These are phyloP conservation scores for Candida pseudoglaebosa DNA, from an alignment of 805 yeast species.

Conservation along the genomic window DNA sequence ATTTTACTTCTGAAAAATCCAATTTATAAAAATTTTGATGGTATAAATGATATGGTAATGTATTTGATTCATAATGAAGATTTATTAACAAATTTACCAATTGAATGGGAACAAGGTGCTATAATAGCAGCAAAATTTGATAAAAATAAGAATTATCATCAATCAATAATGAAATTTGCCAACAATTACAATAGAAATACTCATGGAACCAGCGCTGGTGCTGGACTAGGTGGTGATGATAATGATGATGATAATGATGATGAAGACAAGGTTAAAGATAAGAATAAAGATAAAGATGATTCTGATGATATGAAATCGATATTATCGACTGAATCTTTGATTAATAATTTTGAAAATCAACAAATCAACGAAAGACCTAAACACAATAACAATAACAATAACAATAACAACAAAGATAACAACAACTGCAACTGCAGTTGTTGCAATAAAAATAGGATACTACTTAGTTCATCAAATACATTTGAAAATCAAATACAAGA, in stretches of 20 bases:
- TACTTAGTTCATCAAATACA: too few relatives aligned
- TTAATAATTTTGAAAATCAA: slow-evolving; percentile 26
- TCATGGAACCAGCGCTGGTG: slow-evolving; percentile 6
- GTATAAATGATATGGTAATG: slow-evolving; percentile 48
- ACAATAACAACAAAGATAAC: too few relatives aligned
- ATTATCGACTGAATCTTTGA: slow-evolving; percentile 15
- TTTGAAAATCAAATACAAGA: too few relatives aligned
- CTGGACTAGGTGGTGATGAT: neutral
- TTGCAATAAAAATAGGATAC: too few relatives aligned
- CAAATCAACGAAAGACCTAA: too few relatives aligned
- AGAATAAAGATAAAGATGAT: neutral
- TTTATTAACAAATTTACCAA: slow-evolving; percentile 33
- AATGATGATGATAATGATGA: neutral
- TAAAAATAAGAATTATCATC: slow-evolving; percentile 19
- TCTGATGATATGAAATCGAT: neutral
- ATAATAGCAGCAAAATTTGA: slow-evolving; percentile 36
- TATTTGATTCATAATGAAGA: slow-evolving; percentile 39
- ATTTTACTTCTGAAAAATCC: slow-evolving; percentile 23
- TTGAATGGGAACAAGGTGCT: slow-evolving; percentile 45
- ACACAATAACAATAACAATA: too few relatives aligned
- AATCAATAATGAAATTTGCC: slow-evolving; percentile 30
- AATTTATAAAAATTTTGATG: slow-evolving; percentile 11
- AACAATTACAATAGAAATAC: too few relatives aligned
- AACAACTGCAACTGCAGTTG: too few relatives aligned
- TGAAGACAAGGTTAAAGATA: slow-evolving; percentile 1